Conservation (phyloP, 2,329 filamentous ascomycete species). For the Colletotrichum tanaceti region DNA sequence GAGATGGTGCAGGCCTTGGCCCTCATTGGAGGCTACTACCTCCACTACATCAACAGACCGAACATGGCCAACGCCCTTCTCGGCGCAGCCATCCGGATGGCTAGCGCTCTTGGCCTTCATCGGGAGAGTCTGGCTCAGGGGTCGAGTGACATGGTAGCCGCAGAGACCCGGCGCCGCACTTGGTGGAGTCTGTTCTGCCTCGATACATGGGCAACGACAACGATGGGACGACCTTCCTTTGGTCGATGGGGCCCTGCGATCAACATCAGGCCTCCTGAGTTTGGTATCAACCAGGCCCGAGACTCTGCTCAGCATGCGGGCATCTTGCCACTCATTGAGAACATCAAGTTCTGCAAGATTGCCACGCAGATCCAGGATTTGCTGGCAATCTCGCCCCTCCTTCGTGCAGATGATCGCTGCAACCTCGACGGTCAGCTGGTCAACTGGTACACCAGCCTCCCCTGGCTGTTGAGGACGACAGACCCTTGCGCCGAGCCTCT, state of each 20-base stretch:
- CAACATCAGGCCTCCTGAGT: constrained; percentile 71
- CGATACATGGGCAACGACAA: constrained; percentile 79
- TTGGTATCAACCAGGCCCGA: constrained; percentile 57
- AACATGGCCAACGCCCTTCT: constrained; percentile 81
- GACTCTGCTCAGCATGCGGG: constrained; percentile 71
- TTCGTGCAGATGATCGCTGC: constrained; percentile 74
- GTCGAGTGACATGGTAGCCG: constrained; percentile 61
- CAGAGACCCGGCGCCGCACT: constrained; percentile 73
- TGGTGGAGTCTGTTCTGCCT: constrained; percentile 83
- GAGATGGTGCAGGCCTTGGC: constrained; percentile 79
- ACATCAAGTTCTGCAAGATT: constrained; percentile 83
- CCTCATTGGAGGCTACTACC: constrained; percentile 79
- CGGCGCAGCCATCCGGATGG: constrained; percentile 78
- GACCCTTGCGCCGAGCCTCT: constrained; percentile 78
- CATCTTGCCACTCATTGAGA: constrained; percentile 78
- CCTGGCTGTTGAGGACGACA: constrained; percentile 71
- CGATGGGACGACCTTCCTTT: constrained; percentile 76
- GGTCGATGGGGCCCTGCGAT: constrained; percentile 76
- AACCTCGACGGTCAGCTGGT: constrained; percentile 75
- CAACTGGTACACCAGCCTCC: constrained; percentile 78
- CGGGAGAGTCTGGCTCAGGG: constrained; percentile 65
- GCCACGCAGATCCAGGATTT: constrained; percentile 82
- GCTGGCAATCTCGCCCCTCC: constrained; percentile 75
- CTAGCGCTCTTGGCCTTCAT: constrained; percentile 78
- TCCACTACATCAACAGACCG: constrained; percentile 81